Base-by-base conservation (phyloP, 768 basidiomycete genomes). In the Pulveroboletus sp. region DNA sequence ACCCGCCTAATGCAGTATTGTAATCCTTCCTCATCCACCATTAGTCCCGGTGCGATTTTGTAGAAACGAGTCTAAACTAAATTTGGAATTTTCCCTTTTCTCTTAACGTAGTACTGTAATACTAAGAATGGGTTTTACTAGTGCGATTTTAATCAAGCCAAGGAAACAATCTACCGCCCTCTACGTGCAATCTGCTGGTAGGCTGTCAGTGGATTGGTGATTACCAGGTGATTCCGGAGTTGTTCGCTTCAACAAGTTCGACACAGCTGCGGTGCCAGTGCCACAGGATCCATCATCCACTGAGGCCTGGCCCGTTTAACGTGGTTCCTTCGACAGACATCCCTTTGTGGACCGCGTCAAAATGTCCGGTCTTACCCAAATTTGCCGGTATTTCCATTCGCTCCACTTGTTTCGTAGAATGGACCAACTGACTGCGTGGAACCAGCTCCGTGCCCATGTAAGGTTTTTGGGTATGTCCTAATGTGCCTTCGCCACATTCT, bases 251-350 rank as follows among this genome's bases (percentile, higher is more conserved):
- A n/a, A n/a, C n/a, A n/a, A n/a, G n/a, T n/a, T n/a, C 19, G 14
- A 21, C 16, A 21, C 2, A 6, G 19, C 12, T 23, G 39, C 27
- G 21, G 32, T 34, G n/a, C n/a, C n/a, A n/a, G n/a, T n/a, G n/a
- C 25, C 17, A 45, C 49, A 45, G 49, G 49, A 45, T 14, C 37
- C 39, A 27, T n/a, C n/a, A n/a, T 37, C 38, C n/a, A n/a, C n/a
- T n/a, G n/a, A n/a, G n/a, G 8, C 31, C 31, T 24, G 6, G 13
- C 33, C 43, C 43, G 4, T 53, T 19, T 11, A 11, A 24, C 32
- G 8, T 41, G 40, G 16, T 14, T 20, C 11, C 6, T 31, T 25
- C 13, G 2, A 3, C 10, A 4, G 8, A 24, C 24, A n/a, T 11
- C 39, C 29, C 23, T 21, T 17, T 36, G 16, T 39, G 38, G 43